Base-by-base conservation (phyloP, 768 basidiomycete genomes). In the Boletus reticuloceps region DNA sequence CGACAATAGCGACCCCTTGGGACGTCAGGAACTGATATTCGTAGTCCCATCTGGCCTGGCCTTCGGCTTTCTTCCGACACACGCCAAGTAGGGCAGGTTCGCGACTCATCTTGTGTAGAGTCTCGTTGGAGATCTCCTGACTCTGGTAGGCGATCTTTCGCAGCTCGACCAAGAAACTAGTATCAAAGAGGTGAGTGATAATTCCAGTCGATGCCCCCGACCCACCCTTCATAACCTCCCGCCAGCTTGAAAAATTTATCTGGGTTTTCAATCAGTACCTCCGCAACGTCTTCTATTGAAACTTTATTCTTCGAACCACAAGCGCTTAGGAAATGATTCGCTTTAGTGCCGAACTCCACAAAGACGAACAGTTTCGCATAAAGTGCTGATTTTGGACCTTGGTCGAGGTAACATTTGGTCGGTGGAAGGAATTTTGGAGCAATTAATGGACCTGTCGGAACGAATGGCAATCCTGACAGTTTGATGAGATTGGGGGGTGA, bases 251-350 rank as follows among this genome's bases (percentile, higher is more conserved):
- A 88, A 65, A 94, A 90, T 51, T 77, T 72, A 32, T 74, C 73
- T 12, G 91, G 88, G 67, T 90, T 75, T 9, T 75, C 75, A 14
- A 94, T 65, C 22, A 92, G 69, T 49, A 82, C 84, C 50, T 79
- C 76, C 0, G 83, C 85, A 41, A 91, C 77, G 69, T 93, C 91
- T 54, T 90, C 85, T 6, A 91, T 80, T 42, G 82, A 89, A 5
- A 93, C 92, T 61, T 91, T 88, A 27, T 82, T 83, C 62, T 83
- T 87, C 19, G 91, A 89, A 8, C 95, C 94, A 61, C 91, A 91
- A 4, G 87, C 85, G 43, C 77, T 78, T 22, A 98, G 75, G 70
- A 98, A 97, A 6, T 77, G 74, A 62, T 94, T 94, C 19, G 87
- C 94, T 13, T 78, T 75, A 1, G 77, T 63, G 0, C 91, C 93